Percentiles rank a stretch among this genome's conserved stretches.
These are phyloP conservation scores for Tuctoria greenei DNA, from an alignment of 176 grass and related monocot genomes.

Conservation along the genomic window DNA sequence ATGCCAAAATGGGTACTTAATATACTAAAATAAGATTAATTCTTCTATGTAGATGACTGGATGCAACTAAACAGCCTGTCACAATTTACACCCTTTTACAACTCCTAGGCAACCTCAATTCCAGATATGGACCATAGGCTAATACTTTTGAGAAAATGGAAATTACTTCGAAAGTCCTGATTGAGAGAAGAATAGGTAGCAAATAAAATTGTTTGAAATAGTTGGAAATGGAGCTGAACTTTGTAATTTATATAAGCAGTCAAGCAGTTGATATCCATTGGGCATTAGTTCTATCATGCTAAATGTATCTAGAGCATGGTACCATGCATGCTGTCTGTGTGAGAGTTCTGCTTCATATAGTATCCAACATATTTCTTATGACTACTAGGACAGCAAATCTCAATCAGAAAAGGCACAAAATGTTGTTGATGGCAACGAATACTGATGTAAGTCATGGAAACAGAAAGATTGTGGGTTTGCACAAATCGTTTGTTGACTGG, in stretches of 20 bases:
- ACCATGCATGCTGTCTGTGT: background rate
- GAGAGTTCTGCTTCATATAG: background rate
- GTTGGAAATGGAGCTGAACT: background rate
- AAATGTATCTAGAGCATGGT: background rate
- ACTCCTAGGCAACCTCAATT: background rate
- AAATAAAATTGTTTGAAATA: background rate
- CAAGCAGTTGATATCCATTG: background rate
- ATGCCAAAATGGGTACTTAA: too few relatives aligned
- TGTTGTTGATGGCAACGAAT: background rate
- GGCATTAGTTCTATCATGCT: conserved; percentile 9
- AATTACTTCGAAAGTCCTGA: background rate
- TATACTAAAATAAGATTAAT: background rate
- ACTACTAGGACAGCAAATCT: background rate
- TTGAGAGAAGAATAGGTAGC: background rate
- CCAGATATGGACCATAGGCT: background rate
- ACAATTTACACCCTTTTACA: background rate
- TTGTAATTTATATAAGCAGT: background rate
- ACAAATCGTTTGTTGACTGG: background rate
- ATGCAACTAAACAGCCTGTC: background rate
- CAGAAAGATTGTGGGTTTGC: background rate
- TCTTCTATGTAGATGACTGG: background rate
- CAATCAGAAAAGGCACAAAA: background rate
- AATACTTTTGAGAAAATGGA: background rate
- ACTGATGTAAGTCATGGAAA: background rate
- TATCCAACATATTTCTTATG: background rate